Conservation (phyloP, 2,329 filamentous ascomycete species). For the Pseudogymnoascus sp. region DNA sequence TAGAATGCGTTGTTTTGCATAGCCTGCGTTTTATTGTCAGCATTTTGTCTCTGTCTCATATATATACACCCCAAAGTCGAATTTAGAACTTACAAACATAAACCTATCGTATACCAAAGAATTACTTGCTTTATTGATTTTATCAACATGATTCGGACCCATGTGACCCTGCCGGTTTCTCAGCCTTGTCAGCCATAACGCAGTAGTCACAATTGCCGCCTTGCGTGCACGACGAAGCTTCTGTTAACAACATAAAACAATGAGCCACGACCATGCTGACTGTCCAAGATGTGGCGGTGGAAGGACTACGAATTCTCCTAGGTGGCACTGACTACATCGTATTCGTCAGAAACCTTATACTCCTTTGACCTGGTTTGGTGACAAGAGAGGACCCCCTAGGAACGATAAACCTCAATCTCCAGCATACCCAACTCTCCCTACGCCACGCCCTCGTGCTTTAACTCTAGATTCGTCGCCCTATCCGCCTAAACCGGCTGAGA, state of each 20-base stretch:
- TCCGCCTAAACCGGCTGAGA: not conserved
- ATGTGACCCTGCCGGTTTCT: not conserved
- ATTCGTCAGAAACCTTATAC: not conserved
- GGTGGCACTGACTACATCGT: not conserved
- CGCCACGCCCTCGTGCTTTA: not conserved
- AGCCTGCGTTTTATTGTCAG: not conserved
- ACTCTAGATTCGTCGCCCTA: not conserved
- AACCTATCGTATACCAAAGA: not conserved
- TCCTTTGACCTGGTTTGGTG: not conserved
- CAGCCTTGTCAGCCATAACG: not conserved
- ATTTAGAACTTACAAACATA: not conserved
- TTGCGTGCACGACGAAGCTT: not conserved
- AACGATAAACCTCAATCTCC: not conserved
- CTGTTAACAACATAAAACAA: not conserved
- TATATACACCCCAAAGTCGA: not conserved
- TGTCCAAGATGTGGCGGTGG: not conserved
- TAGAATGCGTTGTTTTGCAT: conserved; percentile 10
- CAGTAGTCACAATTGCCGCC: not conserved
- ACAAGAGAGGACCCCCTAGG: not conserved
- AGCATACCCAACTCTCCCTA: not conserved
- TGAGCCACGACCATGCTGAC: not conserved
- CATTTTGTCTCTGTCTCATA: not conserved
- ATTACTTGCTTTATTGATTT: not conserved
- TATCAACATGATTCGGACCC: not conserved
- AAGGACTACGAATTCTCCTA: not conserved